Base-by-base conservation (phyloP, 2,329 filamentous ascomycete genomes). In the Fusarium pininemorale region DNA sequence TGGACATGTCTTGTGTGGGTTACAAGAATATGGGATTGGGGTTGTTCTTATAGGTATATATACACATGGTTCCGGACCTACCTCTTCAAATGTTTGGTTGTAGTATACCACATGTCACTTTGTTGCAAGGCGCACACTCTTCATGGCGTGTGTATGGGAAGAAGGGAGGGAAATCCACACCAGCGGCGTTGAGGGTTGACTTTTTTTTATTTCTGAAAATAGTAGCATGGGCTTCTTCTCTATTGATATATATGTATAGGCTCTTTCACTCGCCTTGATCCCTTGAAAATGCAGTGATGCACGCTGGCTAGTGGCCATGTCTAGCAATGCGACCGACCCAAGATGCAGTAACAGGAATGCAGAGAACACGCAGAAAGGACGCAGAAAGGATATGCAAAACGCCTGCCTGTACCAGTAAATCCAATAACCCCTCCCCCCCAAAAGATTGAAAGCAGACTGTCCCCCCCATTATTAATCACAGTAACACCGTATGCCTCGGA, bases 241-340 rank as follows among this genome's bases (percentile, higher is more conserved):
- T 75, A 75, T 75, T 68, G 70, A 74, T 60, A 61, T 66, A 41
- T 66, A 51, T 69, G 56, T 59, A 41, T 51, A 28, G 55, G 30
- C 55, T 58, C 57, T 61, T 65, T 66, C 53, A 51, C 60, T 55
- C 35, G 44, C 61, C 32, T 50, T 75, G 67, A 62, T 75, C 64
- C 73, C 67, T 59, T 75, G 62, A 66, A 75, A 75, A 77, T 76
- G 74, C 74, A 77, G 71, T 65, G 72, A 77, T 68, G 63, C 65
- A 66, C 68, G 70, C 73, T 71, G 73, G 63, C 75, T 59, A 64
- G 58, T 54, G 63, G 63, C 71, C 64, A 70, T 75, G 55, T 64
- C 60, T 67, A 61, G 48, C 51, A 56, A 76, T 77, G 66, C 71
- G 69, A 73, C 51, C 66, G 41, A 37, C 68, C 51, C 60, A 60